A percentile compares a stretch with the other conserved stretches of the same genome.
phyloP scores from a whole-genome alignment of 805 yeast genomes.

The Candida tammaniensis region DNA sequence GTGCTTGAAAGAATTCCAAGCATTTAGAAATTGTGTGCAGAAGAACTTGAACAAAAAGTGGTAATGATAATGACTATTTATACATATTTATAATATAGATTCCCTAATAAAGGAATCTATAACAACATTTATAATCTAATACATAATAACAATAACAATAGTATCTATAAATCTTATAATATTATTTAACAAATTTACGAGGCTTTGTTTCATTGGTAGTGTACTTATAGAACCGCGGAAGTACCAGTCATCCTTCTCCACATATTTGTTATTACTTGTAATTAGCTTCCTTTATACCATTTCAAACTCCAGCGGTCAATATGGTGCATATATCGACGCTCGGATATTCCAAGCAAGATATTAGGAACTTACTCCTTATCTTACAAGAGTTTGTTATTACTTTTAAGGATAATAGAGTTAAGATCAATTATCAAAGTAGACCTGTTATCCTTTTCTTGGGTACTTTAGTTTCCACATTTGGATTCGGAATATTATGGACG shows the following conservation, averaged over 20 bases:
- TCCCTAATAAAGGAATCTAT: too few species aligned
- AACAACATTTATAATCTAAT: too few species aligned
- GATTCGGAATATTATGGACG: conserved; percentile 34
- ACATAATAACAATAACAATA: too few species aligned
- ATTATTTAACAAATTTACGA: too few species aligned
- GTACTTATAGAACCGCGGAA: too few species aligned
- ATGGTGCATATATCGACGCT: conserved; percentile 37
- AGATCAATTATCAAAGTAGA: conserved; percentile 39
- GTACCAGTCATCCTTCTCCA: neutral
- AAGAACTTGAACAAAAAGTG: conserved; percentile 16
- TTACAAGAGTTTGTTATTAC: conserved; percentile 35
- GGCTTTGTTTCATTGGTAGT: too few species aligned
- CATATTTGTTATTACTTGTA: neutral
- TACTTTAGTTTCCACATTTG: conserved; percentile 39
- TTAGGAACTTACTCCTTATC: conserved; percentile 30
- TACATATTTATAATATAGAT: too few species aligned
- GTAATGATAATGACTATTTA: conserved; percentile 5
- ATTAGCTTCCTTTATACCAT: neutral
- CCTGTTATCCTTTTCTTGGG: conserved; percentile 42
- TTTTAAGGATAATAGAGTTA: conserved; percentile 33
- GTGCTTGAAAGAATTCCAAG: conserved; percentile 50
- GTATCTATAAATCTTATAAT: too few species aligned
- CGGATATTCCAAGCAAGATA: conserved; percentile 30
- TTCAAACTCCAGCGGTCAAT: too few species aligned
- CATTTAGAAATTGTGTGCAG: conserved; percentile 49